phyloP scores from a whole-genome alignment of 1,284 basidiomycete species.

The Ganoderma multipileum region DNA sequence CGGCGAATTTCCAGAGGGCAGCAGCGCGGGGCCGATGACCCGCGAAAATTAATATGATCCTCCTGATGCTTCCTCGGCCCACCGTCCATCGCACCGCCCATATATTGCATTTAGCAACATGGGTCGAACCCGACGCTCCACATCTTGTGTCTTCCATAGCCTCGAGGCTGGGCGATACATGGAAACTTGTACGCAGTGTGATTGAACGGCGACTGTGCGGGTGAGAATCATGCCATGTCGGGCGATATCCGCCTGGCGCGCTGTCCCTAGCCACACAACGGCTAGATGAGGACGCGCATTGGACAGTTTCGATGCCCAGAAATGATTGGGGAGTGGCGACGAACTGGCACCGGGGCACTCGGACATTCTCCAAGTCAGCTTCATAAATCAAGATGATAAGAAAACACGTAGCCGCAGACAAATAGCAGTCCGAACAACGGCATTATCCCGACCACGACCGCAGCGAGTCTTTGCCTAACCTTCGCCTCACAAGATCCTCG shows the following conservation, averaged over 20 bases:
- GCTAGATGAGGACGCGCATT: no score
- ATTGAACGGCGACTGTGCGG: no score
- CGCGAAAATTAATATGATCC: no score
- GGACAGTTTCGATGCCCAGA: not conserved
- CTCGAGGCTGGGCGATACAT: no score
- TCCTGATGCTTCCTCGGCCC: not conserved
- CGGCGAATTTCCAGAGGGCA: not conserved
- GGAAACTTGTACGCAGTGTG: no score
- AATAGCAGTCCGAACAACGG: not conserved
- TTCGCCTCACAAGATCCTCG: slow-evolving; percentile 42
- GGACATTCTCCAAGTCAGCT: not conserved
- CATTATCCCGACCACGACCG: slow-evolving; percentile 30
- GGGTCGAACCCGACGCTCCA: no score
- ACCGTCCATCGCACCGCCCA: not conserved
- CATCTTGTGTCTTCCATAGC: no score
- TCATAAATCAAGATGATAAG: not conserved
- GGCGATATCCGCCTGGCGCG: no score
- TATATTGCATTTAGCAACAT: no score
- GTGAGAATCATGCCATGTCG: no score
- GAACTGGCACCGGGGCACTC: not conserved
- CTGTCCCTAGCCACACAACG: no score
- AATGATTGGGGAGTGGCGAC: not conserved
- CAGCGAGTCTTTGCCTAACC: slow-evolving; percentile 44
- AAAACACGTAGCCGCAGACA: not conserved
- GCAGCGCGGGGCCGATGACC: not conserved